Percentiles rank a stretch among this genome's conserved stretches.
These are phyloP conservation scores for Metschnikowia cubensis DNA, from an alignment of 805 yeast genomes.

Conservation along the genomic window DNA sequence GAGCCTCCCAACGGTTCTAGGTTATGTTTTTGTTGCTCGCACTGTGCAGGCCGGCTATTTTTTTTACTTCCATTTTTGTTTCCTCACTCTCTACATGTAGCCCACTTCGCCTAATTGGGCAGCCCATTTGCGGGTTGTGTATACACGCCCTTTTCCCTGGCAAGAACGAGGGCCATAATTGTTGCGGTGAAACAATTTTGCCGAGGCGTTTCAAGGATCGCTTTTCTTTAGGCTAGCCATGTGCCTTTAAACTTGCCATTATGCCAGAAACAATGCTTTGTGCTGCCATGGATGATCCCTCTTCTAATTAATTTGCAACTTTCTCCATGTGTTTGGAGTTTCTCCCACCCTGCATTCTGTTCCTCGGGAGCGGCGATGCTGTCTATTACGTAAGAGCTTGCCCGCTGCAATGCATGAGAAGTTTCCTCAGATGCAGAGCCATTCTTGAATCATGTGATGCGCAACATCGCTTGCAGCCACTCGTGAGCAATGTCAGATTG, in stretches of 20 bases:
- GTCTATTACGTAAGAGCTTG: conserved; percentile 2
- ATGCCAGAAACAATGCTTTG: not conserved
- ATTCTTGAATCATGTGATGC: not conserved
- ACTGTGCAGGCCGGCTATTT: conserved; percentile 12
- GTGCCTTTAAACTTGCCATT: not conserved
- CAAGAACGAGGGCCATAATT: not conserved
- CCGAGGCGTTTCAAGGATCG: not conserved
- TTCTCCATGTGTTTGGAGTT: not conserved
- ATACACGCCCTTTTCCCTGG: not conserved
- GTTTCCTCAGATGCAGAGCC: conserved; percentile 3
- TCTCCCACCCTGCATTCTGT: not conserved
- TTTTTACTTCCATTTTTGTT: conserved; percentile 7
- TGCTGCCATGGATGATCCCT: not conserved
- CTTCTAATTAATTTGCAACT: not conserved
- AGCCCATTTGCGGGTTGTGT: not conserved
- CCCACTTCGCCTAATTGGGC: conserved; percentile 10
- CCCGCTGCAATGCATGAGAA: conserved; percentile 1
- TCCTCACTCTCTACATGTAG: conserved; percentile 8
- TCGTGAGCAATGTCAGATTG: not conserved
- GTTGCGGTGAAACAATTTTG: conserved; percentile 2
- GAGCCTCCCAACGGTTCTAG: not conserved
- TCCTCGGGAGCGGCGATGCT: not conserved
- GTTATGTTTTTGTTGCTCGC: conserved; percentile 1
- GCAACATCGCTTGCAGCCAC: not conserved
- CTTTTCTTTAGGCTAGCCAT: not conserved